Base-by-base conservation (phyloP, 75 land plant species). In the Gnetum montanum region DNA sequence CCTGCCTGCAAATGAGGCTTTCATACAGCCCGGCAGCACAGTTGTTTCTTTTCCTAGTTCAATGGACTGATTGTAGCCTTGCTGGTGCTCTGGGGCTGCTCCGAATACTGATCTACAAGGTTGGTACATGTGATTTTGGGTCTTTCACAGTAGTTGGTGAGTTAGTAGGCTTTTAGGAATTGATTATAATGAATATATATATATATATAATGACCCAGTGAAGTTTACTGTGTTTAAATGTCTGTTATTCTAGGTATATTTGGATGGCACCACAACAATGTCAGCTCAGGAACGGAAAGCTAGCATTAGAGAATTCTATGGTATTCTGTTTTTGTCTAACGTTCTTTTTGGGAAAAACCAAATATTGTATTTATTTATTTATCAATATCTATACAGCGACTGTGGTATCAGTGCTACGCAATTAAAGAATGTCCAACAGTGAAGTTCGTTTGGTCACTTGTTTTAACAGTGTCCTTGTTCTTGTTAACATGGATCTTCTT, bases 11-110 rank as follows among this genome's bases (percentile, higher is more conserved):
- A 67, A 92, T 92, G 97, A 72, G 97, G 63, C 70, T 92, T 61
- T 81, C 94, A 13, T 92, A 92, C 64, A 84, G 97, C 59, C 86
- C 89, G 13, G 90, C 86, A 26, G 97, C 97, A 22, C 85, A 84
- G 45, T 64, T 92, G 36, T 76, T 92, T 46, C 79, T 92, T 47
- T 92, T 92, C 57, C 69, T 92, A 37, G 85, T 92, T 6, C 88
- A 80, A 26, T 92, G 97, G 97, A 84, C 95, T 15, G 97, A 88
- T 56, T 88, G 94, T 49, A 74, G 88, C 53, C 78, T 92, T 52
- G 97, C 97, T 13, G 97, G 97, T 41, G 87, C 89, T 4, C 77
- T 92, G 61, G 97, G 97, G 6, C 70, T 92, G 50, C 62, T 92
- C 15, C 78, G 90, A 11, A 79, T 92, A 51, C 68, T 92, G 40